These are phyloP conservation scores for Paecilomyces dactylethromorphus DNA, from an alignment of 2,329 filamentous ascomycete species.

Conservation along the genomic window DNA sequence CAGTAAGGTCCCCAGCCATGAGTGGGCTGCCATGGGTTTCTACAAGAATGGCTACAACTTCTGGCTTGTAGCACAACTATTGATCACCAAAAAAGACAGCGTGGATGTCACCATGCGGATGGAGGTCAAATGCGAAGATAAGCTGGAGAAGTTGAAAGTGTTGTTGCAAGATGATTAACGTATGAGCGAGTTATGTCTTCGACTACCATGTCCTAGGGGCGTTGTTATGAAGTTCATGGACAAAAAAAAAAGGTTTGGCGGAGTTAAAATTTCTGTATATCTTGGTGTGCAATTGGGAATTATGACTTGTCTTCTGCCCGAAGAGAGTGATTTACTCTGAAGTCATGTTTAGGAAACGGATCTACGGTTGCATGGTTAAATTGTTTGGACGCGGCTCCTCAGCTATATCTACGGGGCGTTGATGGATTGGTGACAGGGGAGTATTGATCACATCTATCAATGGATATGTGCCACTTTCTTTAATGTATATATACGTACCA, in stretches of 20 bases:
- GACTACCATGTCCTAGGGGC: neutral
- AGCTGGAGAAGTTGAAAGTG: constrained; percentile 35
- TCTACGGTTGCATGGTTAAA: neutral
- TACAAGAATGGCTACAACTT: constrained; percentile 37
- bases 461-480: neutral
- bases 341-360: neutral
- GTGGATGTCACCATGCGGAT: constrained; percentile 38
- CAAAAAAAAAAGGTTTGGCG: neutral
- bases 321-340: neutral
- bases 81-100: constrained; percentile 36
- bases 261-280: neutral
- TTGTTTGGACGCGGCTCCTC: neutral
- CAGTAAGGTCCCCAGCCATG: constrained; percentile 22
- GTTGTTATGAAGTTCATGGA: neutral
- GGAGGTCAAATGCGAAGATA: constrained; percentile 40
- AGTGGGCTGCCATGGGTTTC: constrained; percentile 37
- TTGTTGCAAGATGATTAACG: constrained; percentile 26
- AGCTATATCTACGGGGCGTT: neutral
- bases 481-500: too few relatives aligned
- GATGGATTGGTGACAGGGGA: neutral
- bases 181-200: neutral
- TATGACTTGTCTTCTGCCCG: neutral
- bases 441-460: neutral
- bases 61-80: constrained; percentile 36
- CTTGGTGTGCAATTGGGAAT: neutral